Conservation (phyloP, 441 rosid genomes). For the Heliophila coronopifolia region DNA sequence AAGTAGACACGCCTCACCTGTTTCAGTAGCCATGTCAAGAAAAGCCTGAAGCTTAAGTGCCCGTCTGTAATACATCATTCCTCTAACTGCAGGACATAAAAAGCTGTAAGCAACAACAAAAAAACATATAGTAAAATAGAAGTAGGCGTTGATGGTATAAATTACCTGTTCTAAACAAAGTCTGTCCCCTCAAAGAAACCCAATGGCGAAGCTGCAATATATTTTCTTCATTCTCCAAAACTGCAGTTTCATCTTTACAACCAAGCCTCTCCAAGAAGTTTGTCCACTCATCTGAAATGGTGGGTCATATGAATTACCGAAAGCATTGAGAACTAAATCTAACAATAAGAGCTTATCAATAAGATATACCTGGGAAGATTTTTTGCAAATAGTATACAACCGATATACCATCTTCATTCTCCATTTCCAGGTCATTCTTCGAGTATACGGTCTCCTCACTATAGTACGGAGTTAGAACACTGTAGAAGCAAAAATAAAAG, state of each 20-base stretch:
- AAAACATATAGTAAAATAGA: conserved; percentile 15
- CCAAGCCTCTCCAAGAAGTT: conserved; percentile 85
- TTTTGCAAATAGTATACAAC: conserved; percentile 90
- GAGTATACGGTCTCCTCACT: conserved; percentile 97
- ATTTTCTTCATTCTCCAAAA: conserved; percentile 83
- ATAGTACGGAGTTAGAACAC: conserved; percentile 95
- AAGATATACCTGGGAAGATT: conserved; percentile 71
- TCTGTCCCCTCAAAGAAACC: conserved; percentile 98
- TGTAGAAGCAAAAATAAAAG: conserved; percentile 33
- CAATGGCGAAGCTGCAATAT: conserved; percentile 94
- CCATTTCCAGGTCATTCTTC: conserved; percentile 84
- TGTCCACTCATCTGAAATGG: conserved; percentile 82
- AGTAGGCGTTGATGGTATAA: conserved; percentile 20
- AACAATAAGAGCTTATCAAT: conserved; percentile 12
- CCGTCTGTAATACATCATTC: conserved; percentile 97
- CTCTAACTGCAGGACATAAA: conserved; percentile 60
- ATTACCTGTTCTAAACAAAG: conserved; percentile 86
- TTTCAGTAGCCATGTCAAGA: conserved; percentile 93
- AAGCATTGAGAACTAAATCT: conserved; percentile 12
- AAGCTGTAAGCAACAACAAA: conserved; percentile 23
- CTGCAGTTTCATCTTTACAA: conserved; percentile 61
- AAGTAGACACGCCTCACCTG: conserved; percentile 40
- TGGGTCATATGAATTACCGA: conserved; percentile 14
- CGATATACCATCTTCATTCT: conserved; percentile 96
- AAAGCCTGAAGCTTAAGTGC: conserved; percentile 97